Conservation (phyloP, 225 moss, liverwort and hornwort genomes). For the Neckera pumila region DNA sequence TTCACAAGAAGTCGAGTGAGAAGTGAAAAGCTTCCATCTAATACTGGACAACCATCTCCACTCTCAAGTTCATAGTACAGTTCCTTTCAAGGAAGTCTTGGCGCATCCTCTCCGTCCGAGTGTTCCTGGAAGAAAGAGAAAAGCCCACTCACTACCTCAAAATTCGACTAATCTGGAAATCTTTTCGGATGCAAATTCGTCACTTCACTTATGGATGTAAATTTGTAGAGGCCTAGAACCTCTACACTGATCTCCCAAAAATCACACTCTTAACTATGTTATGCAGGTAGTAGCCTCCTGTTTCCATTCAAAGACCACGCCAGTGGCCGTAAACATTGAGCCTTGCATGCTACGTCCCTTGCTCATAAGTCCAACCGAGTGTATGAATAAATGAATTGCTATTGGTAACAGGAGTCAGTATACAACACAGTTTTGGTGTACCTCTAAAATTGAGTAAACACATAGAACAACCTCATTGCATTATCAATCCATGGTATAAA, state of each 20-base stretch:
- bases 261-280: neutral
- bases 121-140: neutral
- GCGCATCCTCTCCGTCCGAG: neutral
- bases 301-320: neutral
- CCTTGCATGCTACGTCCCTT: neutral
- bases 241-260: neutral
- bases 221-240: neutral
- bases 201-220: neutral
- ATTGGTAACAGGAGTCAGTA: neutral
- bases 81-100: neutral
- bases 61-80: neutral
- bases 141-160: neutral
- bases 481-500: neutral
- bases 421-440: neutral
- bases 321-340: neutral
- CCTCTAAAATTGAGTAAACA: neutral
- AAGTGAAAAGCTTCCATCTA: neutral
- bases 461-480: neutral
- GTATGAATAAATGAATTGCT: neutral
- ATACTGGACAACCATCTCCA: neutral
- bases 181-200: neutral
- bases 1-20: neutral
- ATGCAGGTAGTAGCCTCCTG: no score
- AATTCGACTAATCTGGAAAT: neutral
- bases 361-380: neutral